phyloP scores from a whole-genome alignment of 345 rosid species.

The Gossypium bickii region DNA sequence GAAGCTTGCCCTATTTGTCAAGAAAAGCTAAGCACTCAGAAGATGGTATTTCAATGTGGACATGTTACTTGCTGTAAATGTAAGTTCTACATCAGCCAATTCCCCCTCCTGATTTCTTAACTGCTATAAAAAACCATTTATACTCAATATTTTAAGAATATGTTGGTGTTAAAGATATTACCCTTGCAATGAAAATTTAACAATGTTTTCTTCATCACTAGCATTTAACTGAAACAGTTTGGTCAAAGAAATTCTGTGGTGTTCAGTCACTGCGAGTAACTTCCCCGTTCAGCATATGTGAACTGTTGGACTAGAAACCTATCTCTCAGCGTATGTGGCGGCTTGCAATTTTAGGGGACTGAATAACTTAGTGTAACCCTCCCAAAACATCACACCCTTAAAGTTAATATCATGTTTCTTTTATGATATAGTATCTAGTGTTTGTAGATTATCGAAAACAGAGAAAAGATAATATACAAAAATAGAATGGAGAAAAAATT shows the following conservation, averaged over 20 bases:
- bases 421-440: neutral
- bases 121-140: slow-evolving; percentile 4
- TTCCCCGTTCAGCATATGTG: neutral
- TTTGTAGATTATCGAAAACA: neutral
- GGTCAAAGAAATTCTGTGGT: neutral
- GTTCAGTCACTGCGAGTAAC: neutral
- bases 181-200: neutral
- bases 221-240: neutral
- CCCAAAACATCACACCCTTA: neutral
- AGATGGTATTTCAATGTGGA: slow-evolving; percentile 96
- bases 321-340: neutral
- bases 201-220: neutral
- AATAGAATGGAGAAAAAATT: no score
- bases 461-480: no score
- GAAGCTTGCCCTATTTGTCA: slow-evolving; percentile 94
- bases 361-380: neutral
- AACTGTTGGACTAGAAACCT: neutral
- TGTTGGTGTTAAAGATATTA: neutral
- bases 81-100: slow-evolving; percentile 29
- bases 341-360: neutral
- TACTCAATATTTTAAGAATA: neutral
- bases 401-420: neutral
- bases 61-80: slow-evolving; percentile 93
- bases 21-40: slow-evolving; percentile 65
- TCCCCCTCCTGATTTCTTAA: slow-evolving; percentile 7